These are phyloP conservation scores for Rickenella mellea DNA, from an alignment of 768 basidiomycete species.

Conservation along the genomic window DNA sequence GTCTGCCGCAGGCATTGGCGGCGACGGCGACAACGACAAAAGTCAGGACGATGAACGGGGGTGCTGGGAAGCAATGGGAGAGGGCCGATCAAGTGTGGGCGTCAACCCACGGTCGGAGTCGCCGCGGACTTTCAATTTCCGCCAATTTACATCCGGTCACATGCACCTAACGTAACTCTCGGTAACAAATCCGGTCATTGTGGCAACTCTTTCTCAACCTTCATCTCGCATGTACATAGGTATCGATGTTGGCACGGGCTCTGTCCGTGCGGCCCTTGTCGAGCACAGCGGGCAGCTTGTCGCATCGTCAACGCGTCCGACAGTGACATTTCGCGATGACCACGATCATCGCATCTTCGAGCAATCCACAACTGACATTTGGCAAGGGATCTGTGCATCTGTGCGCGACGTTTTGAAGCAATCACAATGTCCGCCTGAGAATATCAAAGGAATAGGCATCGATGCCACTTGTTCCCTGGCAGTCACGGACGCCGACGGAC, in stretches of 20 bases:
- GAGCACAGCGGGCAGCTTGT: slow-evolving; percentile 56
- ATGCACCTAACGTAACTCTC: no score
- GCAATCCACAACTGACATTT: slow-evolving; percentile 87
- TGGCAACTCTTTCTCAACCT: no score
- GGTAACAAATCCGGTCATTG: no score
- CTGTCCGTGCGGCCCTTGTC: slow-evolving; percentile 80
- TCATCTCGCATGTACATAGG: slow-evolving; percentile 50
- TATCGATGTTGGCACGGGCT: slow-evolving; percentile 88
- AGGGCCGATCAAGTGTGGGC: no score
- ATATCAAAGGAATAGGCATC: slow-evolving; percentile 84
- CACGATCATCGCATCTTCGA: slow-evolving; percentile 91
- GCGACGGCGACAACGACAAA: no score
- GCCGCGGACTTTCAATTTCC: no score
- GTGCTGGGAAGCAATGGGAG: no score
- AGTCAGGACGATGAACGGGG: no score
- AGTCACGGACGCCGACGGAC: slow-evolving; percentile 65
- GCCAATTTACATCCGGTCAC: no score
- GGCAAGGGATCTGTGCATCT: slow-evolving; percentile 56
- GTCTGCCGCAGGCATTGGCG: no score
- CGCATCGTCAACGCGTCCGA: slow-evolving; percentile 74
- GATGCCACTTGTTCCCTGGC: slow-evolving; percentile 97
- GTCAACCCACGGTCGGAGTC: no score
- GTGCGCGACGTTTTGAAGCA: slow-evolving; percentile 52
- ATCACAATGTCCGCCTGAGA: slow-evolving; percentile 27
- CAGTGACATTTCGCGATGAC: slow-evolving; percentile 78